Evolutionary conservation across 257 asterid species (phyloP), one percentile per base, ranked within the genome.

Genomic region (Jacaranda copaia): DNA sequence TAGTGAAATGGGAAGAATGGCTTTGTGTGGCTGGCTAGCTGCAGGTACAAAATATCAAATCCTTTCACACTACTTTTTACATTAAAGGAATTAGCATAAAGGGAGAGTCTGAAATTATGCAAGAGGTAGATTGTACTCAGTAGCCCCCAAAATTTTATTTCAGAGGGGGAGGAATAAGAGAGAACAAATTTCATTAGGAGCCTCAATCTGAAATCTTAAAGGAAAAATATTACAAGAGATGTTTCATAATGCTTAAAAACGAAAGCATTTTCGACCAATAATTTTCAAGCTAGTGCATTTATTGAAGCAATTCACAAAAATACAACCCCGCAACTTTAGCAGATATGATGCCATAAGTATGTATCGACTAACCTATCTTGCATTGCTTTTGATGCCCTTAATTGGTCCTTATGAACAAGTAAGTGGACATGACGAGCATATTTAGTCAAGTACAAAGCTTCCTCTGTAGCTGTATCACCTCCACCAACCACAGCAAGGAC

Each of bases 381-480:
- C 99, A 96, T 96, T 53, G 99, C 98, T 85, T 92, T 96, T 63
- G 99, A 96, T 68, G 99, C 99, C 82, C 95, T 86, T 71, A 91
- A 79, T 61, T 96, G 97, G 85, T 89, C 96, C 78, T 81, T 85
- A n/a, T 98, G 97, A 78, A 93, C 98, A 77, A 96, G 97, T 77
- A 96, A 86, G 86, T 96, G 99, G 61, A 96, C 98, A 83, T 90
- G 99, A n/a, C 99, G 93, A 76, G 98, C 99, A 81, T 93, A 93
- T 82, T 96, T 96, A 62, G 99, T 96, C 84, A 96, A 88, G 86
- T 93, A 96, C 70, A 96, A 77, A 58, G 99, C 99, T 85, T 96
- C 99, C 88, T 93, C 99, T 32, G 99, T 93, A 72, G 99, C 99
- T 14, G 99, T 93, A 89, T 96, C 99, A 71, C 99, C 99, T n/a